Conservation (phyloP, 2,329 filamentous ascomycete genomes). For the Aureobasidium uvarum region DNA sequence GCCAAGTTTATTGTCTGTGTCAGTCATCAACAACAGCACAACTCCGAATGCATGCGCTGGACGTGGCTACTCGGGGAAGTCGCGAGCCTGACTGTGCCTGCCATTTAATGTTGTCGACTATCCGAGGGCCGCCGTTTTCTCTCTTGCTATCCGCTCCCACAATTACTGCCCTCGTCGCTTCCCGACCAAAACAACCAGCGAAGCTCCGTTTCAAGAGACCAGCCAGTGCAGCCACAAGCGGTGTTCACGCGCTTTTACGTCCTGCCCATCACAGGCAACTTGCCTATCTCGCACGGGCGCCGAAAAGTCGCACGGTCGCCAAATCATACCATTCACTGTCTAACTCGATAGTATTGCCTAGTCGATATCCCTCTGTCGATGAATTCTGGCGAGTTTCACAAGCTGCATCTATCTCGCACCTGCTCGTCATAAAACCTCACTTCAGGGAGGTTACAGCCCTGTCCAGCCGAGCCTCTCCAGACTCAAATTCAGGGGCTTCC, state of each 20-base stretch:
- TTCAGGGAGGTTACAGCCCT: neutral
- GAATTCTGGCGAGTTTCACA: constrained; percentile 10
- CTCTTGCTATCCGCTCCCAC: neutral
- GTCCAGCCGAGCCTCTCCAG: neutral
- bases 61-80: constrained; percentile 5
- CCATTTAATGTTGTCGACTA: neutral
- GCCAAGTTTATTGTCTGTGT: constrained; percentile 4
- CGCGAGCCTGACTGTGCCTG: constrained; percentile 3
- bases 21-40: constrained; percentile 9
- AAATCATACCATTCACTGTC: constrained; percentile 1
- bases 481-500: neutral
- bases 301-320: neutral
- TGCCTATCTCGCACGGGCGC: constrained; percentile 3
- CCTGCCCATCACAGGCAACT: constrained; percentile 4
- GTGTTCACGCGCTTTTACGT: constrained; percentile 2
- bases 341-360: neutral
- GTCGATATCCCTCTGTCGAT: neutral
- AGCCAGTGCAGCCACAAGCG: constrained; percentile 9
- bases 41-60: neutral
- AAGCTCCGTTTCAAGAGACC: constrained; percentile 10
- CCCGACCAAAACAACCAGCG: neutral
- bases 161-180: neutral
- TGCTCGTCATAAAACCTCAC: neutral
- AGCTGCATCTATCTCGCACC: constrained; percentile 4
- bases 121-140: constrained; percentile 6